These are phyloP conservation scores for Neurospora sublineolata DNA, from an alignment of 495 filamentous ascomycete genomes.

Conservation along the genomic window DNA sequence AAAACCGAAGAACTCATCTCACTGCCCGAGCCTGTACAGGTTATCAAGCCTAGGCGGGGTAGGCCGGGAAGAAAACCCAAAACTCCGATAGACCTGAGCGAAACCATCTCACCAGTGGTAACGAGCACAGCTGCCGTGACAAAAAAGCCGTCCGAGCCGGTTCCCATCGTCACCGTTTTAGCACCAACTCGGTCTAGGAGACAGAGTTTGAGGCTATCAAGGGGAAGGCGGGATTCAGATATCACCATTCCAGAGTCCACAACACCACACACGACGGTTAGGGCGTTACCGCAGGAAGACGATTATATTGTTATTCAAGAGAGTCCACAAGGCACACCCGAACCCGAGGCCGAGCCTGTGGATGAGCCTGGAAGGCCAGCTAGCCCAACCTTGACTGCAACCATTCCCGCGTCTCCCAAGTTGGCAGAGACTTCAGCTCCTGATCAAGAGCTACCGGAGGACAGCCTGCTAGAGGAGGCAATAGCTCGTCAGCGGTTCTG, in stretches of 20 bases:
- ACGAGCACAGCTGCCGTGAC: neutral
- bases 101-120: neutral
- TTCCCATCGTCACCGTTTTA: neutral
- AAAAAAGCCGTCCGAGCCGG: neutral
- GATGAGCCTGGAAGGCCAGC: neutral
- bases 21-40: constrained; percentile 10
- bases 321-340: neutral
- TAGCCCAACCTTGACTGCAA: neutral
- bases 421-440: neutral
- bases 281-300: neutral
- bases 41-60: neutral
- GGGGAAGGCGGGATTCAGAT: neutral
- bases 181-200: neutral
- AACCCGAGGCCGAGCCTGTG: neutral
- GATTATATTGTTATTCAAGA: neutral
- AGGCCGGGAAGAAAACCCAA: neutral
- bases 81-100: neutral
- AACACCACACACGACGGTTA: neutral
- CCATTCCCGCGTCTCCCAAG: neutral
- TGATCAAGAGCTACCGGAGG: neutral
- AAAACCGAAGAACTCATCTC: constrained; percentile 7
- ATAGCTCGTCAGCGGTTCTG: neutral
- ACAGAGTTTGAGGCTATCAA: neutral
- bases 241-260: neutral
- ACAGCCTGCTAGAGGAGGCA: neutral